phyloP scores from a whole-genome alignment of 2,329 filamentous ascomycete species.

The Lachnellula suecica region DNA sequence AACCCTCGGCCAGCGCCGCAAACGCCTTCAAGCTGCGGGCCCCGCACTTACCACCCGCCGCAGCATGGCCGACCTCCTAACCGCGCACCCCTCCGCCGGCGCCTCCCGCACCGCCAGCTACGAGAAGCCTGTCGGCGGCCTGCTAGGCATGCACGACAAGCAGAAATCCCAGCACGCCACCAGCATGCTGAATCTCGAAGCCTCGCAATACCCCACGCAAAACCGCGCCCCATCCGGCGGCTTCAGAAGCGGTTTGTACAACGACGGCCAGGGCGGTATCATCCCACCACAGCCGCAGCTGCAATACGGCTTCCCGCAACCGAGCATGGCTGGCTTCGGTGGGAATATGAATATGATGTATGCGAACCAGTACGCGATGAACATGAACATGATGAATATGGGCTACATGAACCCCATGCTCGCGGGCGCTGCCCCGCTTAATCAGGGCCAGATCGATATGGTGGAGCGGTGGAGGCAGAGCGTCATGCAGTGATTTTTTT shows the following conservation, averaged over 20 bases:
- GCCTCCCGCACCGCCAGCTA: conserved; percentile 14
- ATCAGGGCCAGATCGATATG: conserved; percentile 35
- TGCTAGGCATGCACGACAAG: conserved; percentile 32
- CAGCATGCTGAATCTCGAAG: conserved; percentile 27
- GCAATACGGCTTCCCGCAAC: conserved; percentile 24
- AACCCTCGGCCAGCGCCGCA: conserved; percentile 75
- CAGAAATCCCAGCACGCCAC: conserved; percentile 21
- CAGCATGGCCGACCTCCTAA: conserved; percentile 45
- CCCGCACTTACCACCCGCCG: conserved; percentile 36
- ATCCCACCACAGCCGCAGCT: conserved; percentile 11
- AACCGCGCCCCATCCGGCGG: conserved; percentile 11
- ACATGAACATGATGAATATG: conserved; percentile 19
- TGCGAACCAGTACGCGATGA: conserved; percentile 14
- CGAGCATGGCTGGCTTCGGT: conserved; percentile 18
- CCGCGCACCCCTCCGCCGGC: conserved; percentile 47
- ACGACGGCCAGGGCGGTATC: conserved; percentile 24
- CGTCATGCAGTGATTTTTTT: conserved; percentile 29
- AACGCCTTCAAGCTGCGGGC: conserved; percentile 66
- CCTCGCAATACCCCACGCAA: conserved; percentile 8
- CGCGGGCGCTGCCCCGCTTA: conserved; percentile 25
- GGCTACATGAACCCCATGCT: conserved; percentile 23
- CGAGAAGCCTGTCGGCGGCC: conserved; percentile 24
- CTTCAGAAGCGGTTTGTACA: conserved; percentile 22
- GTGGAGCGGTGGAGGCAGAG: conserved; percentile 37
- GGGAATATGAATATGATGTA: conserved; percentile 22